Percentiles rank a stretch among this genome's conserved stretches.
These are phyloP conservation scores for Salvia sclarea DNA, from an alignment of 305 asterid species.

Conservation along the genomic window DNA sequence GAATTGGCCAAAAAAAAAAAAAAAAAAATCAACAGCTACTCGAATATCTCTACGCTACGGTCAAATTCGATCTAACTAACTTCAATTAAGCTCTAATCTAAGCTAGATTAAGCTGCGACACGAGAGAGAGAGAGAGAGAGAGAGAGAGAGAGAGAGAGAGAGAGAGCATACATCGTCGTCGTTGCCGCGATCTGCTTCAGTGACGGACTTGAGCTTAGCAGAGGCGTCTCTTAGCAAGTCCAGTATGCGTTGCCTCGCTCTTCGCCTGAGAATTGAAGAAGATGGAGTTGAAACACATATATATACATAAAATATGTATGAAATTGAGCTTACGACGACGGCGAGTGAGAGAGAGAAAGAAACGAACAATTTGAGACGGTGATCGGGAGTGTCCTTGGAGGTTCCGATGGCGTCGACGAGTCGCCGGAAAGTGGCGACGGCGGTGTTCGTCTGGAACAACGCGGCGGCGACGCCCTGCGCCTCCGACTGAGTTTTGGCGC, in stretches of 20 bases:
- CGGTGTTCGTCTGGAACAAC: constrained; percentile 31
- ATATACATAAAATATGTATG: neutral
- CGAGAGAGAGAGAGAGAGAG: neutral
- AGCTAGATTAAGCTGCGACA: too few relatives aligned
- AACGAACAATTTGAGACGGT: constrained; percentile 25
- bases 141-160: neutral
- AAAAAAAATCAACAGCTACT: neutral
- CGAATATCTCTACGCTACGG: neutral
- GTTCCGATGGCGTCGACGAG: constrained; percentile 34
- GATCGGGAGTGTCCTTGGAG: constrained; percentile 33
- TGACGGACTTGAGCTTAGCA: constrained; percentile 29
- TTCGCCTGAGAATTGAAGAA: constrained; percentile 9
- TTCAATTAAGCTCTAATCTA: neutral
- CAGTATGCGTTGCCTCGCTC: constrained; percentile 22
- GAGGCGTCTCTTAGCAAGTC: constrained; percentile 24
- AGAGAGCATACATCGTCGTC: constrained; percentile 21
- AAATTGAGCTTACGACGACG: neutral
- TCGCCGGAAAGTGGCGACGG: constrained; percentile 30
- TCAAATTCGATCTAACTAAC: neutral
- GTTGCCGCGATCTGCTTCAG: constrained; percentile 10
- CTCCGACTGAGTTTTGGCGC: neutral
- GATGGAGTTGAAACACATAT: neutral
- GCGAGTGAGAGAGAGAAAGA: neutral
- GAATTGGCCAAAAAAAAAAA: too few relatives aligned
- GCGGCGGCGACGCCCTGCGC: constrained; percentile 27